Evolutionary conservation across 1,139 yeast species (phyloP), one percentile per base, ranked within the genome.

Genomic region (Yamadazyma atlantica): DNA sequence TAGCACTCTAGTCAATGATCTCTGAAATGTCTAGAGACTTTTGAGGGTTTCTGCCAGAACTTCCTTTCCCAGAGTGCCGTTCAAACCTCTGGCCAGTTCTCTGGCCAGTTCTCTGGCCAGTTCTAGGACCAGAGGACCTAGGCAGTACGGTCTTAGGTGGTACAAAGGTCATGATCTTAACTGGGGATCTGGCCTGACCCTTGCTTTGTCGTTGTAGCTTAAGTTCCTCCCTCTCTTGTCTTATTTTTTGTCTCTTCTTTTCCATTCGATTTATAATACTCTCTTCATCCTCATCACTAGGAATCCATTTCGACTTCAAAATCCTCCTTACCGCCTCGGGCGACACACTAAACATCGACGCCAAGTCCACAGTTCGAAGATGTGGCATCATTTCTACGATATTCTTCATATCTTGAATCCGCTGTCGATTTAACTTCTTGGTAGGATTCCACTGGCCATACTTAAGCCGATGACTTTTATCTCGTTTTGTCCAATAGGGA

Each of bases 301-400:
- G 96, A 15, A 61, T 62, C 95, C 96, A 90, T 27, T 73, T 77
- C 5, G 95, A 81, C 53, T 77, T 81, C 44, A 90, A 58, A 9
- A 90, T 87, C 44, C 96, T 72, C 41, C 96, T 65, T 1, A 89
- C 75, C 0, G 94, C 87, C 49, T 89, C 95, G 0, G 95, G 94
- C 1, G 95, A 84, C 3, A 88, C 73, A 39, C 74, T 67, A 58
- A 84, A 89, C 53, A 75, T 74, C 26, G 72, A 66, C 0, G 92
- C 84, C 13, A 90, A 60, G 35, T 81, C 84, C 2, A 70, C 64
- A 1, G 83, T 74, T 8, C 74, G 75, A 40, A 86, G 49, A 21
- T 75, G 71, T 0, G 96, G 96, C 49, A 73, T 60, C 37, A 68
- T 66, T 21, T 62, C 61, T 46, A 79, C 82, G 31, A 89, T 54